phyloP scores from a whole-genome alignment of 352 stramenopile genomes.

The Phytophthora pseudosyringae region DNA sequence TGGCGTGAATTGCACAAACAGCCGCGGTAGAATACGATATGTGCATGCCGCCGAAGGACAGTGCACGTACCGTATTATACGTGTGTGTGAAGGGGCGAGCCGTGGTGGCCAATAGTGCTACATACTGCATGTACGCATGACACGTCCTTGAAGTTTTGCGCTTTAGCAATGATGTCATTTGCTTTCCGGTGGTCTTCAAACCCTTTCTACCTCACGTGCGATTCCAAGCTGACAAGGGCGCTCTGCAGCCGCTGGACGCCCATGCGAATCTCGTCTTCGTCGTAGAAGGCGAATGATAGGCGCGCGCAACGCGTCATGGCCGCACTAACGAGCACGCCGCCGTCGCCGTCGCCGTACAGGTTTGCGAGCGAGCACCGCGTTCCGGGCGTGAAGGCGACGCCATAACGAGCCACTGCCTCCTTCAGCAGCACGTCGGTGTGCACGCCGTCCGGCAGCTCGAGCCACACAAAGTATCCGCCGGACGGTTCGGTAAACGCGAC shows the following conservation, averaged over 20 bases:
- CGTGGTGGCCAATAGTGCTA: background rate
- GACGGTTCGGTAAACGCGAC: constrained; percentile 64
- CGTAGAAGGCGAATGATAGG: constrained; percentile 87
- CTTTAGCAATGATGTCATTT: constrained; percentile 28
- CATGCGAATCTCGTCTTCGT: constrained; percentile 70
- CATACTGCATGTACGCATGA: too few relatives aligned
- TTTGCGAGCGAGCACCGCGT: constrained; percentile 59
- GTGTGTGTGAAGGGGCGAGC: background rate
- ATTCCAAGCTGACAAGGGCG: constrained; percentile 42
- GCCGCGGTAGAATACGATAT: background rate
- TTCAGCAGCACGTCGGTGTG: constrained; percentile 57
- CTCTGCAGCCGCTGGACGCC: constrained; percentile 60
- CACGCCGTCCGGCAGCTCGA: constrained; percentile 62
- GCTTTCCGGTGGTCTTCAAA: constrained; percentile 14
- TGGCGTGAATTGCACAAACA: constrained; percentile 32
- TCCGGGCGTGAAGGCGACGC: constrained; percentile 82
- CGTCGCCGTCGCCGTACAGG: constrained; percentile 23
- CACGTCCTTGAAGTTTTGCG: constrained; percentile 24
- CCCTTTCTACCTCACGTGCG: constrained; percentile 10
- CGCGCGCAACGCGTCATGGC: constrained; percentile 54
- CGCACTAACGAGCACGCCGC: constrained; percentile 26
- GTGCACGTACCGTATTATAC: background rate
- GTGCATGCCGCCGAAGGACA: background rate
- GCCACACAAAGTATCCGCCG: constrained; percentile 88
- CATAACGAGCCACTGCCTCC: constrained; percentile 50